A percentile compares a stretch with the other conserved stretches of the same genome.
Evolutionary conservation across 345 rosid genomes (phyloP).

Genomic region (Gossypium turneri): DNA sequence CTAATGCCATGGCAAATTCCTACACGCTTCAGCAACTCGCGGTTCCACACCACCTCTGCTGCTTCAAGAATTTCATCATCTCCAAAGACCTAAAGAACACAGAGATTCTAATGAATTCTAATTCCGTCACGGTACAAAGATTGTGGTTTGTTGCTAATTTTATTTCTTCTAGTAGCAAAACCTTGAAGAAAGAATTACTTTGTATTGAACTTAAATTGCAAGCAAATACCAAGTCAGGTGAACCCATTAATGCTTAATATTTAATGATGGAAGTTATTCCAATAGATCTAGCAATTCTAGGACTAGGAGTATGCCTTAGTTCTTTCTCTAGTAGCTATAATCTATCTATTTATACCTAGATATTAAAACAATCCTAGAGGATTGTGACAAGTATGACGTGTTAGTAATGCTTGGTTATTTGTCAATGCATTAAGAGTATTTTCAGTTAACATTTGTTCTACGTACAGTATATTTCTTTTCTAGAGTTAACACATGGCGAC

Average conservation of each 20-base stretch:
- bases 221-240: background rate
- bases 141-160: background rate
- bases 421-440: too few species aligned
- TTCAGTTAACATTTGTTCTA: too few species aligned
- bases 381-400: too few species aligned
- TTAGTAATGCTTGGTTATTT: too few species aligned
- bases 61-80: slow-evolving; percentile 56
- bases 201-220: background rate
- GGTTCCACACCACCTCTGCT: slow-evolving; percentile 61
- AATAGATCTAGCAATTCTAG: background rate
- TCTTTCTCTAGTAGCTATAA: background rate
- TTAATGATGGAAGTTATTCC: background rate
- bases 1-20: slow-evolving; percentile 77
- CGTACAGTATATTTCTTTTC: too few species aligned
- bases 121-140: background rate
- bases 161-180: background rate
- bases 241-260: background rate
- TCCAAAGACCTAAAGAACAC: slow-evolving; percentile 45
- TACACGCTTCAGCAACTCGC: slow-evolving; percentile 62
- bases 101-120: background rate
- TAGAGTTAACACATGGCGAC: too few species aligned
- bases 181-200: background rate
- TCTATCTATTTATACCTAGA: too few species aligned
- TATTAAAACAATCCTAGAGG: too few species aligned
- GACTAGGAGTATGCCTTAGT: background rate